Evolutionary conservation across 2,329 filamentous ascomycete species (phyloP).

Genomic region (Curvularia hawaiiensis): DNA sequence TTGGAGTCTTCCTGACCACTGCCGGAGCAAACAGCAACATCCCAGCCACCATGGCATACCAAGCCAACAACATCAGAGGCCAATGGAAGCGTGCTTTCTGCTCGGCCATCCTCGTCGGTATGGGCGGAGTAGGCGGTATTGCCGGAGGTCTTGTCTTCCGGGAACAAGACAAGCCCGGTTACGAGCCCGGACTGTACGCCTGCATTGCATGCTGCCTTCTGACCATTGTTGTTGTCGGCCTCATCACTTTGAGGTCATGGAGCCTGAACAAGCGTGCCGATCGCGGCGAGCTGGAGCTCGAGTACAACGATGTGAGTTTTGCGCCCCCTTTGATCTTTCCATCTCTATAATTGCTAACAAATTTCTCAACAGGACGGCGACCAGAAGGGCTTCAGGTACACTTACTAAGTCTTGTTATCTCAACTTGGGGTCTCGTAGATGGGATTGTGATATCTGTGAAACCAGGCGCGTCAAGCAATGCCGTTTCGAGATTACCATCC

Average conservation of each 20-base stretch:
- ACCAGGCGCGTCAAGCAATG: background rate
- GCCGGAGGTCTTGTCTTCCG: slow-evolving; percentile 74
- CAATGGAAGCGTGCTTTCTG: slow-evolving; percentile 88
- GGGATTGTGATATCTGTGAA: background rate
- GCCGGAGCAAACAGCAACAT: slow-evolving; percentile 80
- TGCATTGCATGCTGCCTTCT: slow-evolving; percentile 48
- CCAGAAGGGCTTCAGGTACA: slow-evolving; percentile 45
- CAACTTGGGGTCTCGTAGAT: background rate
- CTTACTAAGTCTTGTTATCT: slow-evolving; percentile 22
- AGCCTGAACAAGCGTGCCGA: slow-evolving; percentile 47
- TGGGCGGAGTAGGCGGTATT: slow-evolving; percentile 80
- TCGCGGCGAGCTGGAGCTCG: slow-evolving; percentile 50
- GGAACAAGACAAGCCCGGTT: slow-evolving; percentile 45
- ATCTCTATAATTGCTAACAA: slow-evolving; percentile 18
- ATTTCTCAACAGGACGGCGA: slow-evolving; percentile 28
- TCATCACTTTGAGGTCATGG: slow-evolving; percentile 42
- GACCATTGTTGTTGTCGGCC: slow-evolving; percentile 41
- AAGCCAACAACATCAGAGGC: slow-evolving; percentile 85
- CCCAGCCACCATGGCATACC: slow-evolving; percentile 75
- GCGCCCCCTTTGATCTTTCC: background rate
- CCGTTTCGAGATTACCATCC: background rate
- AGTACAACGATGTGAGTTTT: slow-evolving; percentile 44
- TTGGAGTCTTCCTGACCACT: slow-evolving; percentile 76
- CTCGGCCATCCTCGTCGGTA: slow-evolving; percentile 75
- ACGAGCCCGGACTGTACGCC: slow-evolving; percentile 46